Evolutionary conservation across 1,284 basidiomycete genomes (phyloP).

Genomic region (Boletus holoroseus): DNA sequence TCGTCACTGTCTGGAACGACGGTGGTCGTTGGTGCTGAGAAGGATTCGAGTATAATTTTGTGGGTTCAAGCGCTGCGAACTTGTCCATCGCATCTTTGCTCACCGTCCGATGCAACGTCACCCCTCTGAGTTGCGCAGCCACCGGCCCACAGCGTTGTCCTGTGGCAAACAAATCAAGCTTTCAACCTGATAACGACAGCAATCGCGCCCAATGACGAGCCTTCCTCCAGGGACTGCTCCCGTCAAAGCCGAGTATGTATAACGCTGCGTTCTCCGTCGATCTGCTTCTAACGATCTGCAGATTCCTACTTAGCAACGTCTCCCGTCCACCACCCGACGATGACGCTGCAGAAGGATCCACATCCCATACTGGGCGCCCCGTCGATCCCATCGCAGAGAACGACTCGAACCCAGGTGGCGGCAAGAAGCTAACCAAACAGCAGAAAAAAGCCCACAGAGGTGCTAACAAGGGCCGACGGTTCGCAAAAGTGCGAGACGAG

Average conservation of each 20-base stretch:
- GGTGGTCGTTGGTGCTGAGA: slow-evolving; percentile 3
- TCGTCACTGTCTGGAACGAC: slow-evolving; percentile 5
- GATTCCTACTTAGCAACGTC: slow-evolving; percentile 52
- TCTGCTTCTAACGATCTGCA: slow-evolving; percentile 26
- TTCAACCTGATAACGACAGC: not conserved
- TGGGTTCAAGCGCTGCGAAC: slow-evolving; percentile 71
- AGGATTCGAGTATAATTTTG: slow-evolving; percentile 49
- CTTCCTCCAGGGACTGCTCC: slow-evolving; percentile 58
- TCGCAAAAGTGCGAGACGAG: slow-evolving; percentile 67
- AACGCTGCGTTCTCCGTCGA: not conserved
- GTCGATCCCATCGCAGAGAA: slow-evolving; percentile 22
- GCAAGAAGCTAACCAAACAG: slow-evolving; percentile 48
- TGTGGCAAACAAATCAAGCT: too few relatives aligned
- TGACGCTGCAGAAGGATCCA: slow-evolving; percentile 68
- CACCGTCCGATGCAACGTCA: slow-evolving; percentile 1
- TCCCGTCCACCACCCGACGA: slow-evolving; percentile 54
- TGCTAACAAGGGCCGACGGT: slow-evolving; percentile 73
- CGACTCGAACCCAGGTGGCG: slow-evolving; percentile 33
- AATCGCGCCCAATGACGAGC: slow-evolving; percentile 12
- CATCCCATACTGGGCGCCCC: slow-evolving; percentile 36
- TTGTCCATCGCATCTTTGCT: slow-evolving; percentile 57
- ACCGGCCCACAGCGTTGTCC: too few relatives aligned
- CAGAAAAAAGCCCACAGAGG: slow-evolving; percentile 72
- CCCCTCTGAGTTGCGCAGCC: slow-evolving; percentile 13
- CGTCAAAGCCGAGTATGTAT: slow-evolving; percentile 68